Percentiles rank a stretch among this genome's conserved stretches.
Evolutionary conservation across 176 grass and related monocot genomes (phyloP).

Genomic region (Oryza glumipatula): DNA sequence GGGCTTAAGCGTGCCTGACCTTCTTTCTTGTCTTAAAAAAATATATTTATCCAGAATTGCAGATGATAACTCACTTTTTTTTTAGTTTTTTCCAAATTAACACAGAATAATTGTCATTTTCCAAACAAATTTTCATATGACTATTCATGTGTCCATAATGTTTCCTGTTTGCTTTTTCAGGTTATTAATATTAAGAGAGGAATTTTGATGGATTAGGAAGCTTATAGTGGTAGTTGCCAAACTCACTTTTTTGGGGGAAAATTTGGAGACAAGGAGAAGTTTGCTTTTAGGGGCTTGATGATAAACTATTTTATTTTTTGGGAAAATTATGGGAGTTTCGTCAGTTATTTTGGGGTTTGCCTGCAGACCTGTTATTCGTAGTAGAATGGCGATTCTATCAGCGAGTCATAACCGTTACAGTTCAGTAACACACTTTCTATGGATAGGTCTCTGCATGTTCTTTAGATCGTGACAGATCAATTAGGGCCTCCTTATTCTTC

Average conservation of each 20-base stretch:
- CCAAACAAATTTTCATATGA: neutral
- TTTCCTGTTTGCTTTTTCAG: too few species aligned
- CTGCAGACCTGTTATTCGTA: too few species aligned
- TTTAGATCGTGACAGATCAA: neutral
- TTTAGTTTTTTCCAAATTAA: neutral
- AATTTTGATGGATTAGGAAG: neutral
- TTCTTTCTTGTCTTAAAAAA: too few species aligned
- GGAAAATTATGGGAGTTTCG: too few species aligned
- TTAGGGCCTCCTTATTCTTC: neutral
- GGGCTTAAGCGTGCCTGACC: too few species aligned
- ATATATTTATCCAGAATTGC: too few species aligned
- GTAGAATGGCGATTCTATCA: neutral
- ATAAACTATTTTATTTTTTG: neutral
- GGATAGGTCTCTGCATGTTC: too few species aligned
- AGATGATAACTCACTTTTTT: neutral
- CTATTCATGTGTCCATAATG: too few species aligned
- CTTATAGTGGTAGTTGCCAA: too few species aligned
- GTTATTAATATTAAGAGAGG: neutral
- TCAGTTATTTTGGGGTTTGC: too few species aligned
- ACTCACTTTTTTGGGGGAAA: neutral
- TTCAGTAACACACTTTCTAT: too few species aligned
- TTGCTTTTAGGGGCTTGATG: neutral
- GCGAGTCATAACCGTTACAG: neutral
- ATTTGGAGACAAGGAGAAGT: neutral
- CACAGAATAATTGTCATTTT: neutral